Conservation (phyloP, 2,329 filamentous ascomycete genomes). For the Tolypocladium album region DNA sequence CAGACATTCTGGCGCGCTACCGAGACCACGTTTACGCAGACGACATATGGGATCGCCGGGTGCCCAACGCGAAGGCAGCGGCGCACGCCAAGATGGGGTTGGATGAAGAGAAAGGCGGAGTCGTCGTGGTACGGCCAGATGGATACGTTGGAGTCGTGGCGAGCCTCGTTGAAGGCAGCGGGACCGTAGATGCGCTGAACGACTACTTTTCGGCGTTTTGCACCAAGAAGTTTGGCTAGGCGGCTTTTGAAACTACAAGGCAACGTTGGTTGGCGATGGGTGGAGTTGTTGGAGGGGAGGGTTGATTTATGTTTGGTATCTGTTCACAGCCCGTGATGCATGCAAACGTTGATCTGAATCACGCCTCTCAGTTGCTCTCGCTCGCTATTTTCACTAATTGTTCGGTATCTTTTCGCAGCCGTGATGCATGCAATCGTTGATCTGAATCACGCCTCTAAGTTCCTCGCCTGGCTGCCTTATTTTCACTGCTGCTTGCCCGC, state of each 20-base stretch:
- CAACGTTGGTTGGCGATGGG: background rate
- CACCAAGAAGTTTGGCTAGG: conserved; percentile 42
- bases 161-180: conserved; percentile 61
- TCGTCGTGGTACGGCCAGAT: conserved; percentile 78
- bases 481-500: no score
- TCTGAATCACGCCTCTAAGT: no score
- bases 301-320: no score
- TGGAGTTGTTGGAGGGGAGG: background rate
- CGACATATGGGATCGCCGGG: conserved; percentile 62
- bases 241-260: background rate
- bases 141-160: conserved; percentile 76
- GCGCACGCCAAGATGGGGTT: conserved; percentile 85
- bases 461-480: no score
- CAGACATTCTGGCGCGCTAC: conserved; percentile 62
- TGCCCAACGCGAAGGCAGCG: conserved; percentile 58
- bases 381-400: no score
- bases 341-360: no score
- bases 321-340: no score
- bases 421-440: no score
- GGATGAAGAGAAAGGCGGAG: conserved; percentile 59
- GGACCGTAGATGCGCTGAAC: conserved; percentile 73
- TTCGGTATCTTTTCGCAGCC: no score
- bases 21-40: conserved; percentile 79
- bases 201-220: conserved; percentile 69
- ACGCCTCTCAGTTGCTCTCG: no score